Conservation (phyloP, 805 yeast genomes). For the Myxozyma monticola region DNA sequence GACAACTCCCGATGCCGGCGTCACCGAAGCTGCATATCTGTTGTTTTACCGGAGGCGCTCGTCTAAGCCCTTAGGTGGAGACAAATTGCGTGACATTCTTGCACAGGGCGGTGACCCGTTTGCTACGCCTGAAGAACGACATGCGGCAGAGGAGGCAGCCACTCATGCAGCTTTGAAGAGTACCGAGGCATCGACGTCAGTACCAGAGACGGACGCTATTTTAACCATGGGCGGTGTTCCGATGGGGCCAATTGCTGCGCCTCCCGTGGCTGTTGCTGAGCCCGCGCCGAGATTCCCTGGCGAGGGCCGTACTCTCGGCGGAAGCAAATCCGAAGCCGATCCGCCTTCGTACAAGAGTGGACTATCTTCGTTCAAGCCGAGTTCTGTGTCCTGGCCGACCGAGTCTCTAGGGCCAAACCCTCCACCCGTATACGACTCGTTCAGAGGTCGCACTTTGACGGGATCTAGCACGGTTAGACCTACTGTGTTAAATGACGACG, state of each 20-base stretch:
- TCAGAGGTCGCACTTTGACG: conserved; percentile 1
- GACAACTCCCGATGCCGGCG: conserved; percentile 58
- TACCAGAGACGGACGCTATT: not conserved
- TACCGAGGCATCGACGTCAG: not conserved
- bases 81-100: conserved; percentile 22
- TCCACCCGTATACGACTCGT: not conserved
- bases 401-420: not conserved
- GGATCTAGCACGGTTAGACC: not conserved
- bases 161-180: not conserved
- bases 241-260: not conserved
- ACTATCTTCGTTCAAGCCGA: no score
- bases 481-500: not conserved
- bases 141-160: no score
- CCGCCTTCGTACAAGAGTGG: not conserved
- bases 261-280: not conserved
- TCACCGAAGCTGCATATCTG: conserved; percentile 78
- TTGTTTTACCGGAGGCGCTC: conserved; percentile 69
- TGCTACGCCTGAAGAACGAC: no score
- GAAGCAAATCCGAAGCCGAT: not conserved
- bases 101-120: conserved; percentile 5
- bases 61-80: conserved; percentile 32
- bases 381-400: not conserved
- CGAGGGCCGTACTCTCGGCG: conserved; percentile 18
- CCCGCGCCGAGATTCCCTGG: conserved; percentile 17
- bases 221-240: not conserved